A percentile compares a stretch with the other conserved stretches of the same genome.
Conservation (phyloP, 2,329 filamentous ascomycete species). For the Pestalotiopsis sp. region DNA sequence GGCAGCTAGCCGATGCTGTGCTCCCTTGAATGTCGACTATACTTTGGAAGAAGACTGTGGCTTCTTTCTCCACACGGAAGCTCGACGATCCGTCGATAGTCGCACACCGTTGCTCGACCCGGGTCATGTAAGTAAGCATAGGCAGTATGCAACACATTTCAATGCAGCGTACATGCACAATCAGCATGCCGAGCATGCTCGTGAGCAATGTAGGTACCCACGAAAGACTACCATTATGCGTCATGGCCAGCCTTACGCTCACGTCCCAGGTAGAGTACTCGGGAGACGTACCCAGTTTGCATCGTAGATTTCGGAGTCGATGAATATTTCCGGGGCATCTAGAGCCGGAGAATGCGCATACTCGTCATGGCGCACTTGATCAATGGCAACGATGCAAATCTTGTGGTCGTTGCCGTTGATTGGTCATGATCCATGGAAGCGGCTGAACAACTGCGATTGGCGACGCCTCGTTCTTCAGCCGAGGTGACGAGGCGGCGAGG, state of each 20-base stretch:
- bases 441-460: background rate
- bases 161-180: background rate
- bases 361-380: background rate
- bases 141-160: background rate
- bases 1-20: background rate
- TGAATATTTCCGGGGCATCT: background rate
- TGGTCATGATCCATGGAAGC: background rate
- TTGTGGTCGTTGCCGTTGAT: background rate
- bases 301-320: no score
- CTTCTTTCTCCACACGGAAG: background rate
- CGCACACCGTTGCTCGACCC: background rate
- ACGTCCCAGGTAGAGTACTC: no score
- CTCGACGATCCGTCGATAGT: constrained; percentile 1
- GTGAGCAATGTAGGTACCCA: background rate
- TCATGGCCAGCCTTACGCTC: no score
- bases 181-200: background rate
- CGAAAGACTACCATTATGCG: no score
- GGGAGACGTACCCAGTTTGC: no score
- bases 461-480: background rate
- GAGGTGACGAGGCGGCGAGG: background rate
- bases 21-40: background rate
- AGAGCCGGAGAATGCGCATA: background rate
- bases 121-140: background rate
- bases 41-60: background rate
- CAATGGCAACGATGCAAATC: background rate